Evolutionary conservation across 441 rosid genomes (phyloP), one percentile per base, ranked within the genome.

Genomic region (Dalechampia spathulata): DNA sequence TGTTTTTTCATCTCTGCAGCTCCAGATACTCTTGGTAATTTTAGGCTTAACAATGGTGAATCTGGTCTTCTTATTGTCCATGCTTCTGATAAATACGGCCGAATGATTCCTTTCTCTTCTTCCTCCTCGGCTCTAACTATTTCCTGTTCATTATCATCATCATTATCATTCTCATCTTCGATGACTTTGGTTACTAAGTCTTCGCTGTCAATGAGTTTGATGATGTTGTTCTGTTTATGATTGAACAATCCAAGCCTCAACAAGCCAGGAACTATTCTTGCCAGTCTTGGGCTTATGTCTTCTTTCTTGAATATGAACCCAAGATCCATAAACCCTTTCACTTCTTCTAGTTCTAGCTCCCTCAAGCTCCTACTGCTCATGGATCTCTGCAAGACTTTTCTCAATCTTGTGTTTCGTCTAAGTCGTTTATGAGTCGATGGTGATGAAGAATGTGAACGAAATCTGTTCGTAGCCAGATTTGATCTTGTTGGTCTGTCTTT

Each of bases 41-140:
- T 73, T 46, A 75, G 26, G 42, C 73, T 78, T 49, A 76, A 41
- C 37, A 80, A 55, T 7, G 84, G 79, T 15, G 84, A 83, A 57
- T 73, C 60, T 0, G 86, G 79, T 63, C 79, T 75, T 64, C 32
- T 75, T 46, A 83, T 76, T 41, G 73, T 57, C 90, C 90, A 83
- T 6, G 84, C 79, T 21, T 83, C 90, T 21, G 90, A 83, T 23
- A 83, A 57, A 36, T 83, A 78, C 6, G 90, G 84, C 58, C 86
- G 73, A 16, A 41, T 69, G 13, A 61, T 25, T 14, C 51, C 58
- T 13, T 19, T 58, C 26, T 55, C 71, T 13, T 68, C 62, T 41
- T 64, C n/a, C n/a, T n/a, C n/a, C n/a, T n/a, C n/a, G n/a, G n/a
- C n/a, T n/a, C n/a, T n/a, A n/a, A n/a, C n/a, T n/a, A n/a, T n/a